Conservation (phyloP, 192 early-diverging fungal genomes). For the Coemansia sp. region DNA sequence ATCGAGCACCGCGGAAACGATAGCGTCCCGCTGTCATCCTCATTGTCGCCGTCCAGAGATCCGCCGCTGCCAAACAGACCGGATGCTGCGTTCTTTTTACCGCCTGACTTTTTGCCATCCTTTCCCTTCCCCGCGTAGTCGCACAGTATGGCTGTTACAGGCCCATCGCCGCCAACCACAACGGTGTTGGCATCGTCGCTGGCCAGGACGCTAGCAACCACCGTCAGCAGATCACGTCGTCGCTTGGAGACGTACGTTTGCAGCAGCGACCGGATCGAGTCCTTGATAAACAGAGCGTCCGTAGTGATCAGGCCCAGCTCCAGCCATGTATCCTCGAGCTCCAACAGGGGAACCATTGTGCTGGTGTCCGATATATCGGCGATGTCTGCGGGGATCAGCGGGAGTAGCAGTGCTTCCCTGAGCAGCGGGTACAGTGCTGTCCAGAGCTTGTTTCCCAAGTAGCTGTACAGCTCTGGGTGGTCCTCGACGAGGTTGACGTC, state of each 20-base stretch:
- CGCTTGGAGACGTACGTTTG: constrained; percentile 37
- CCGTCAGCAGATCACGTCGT: constrained; percentile 38
- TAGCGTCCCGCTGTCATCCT: constrained; percentile 18
- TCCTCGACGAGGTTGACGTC: constrained; percentile 41
- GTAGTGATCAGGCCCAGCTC: constrained; percentile 23
- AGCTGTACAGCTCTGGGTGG: constrained; percentile 30
- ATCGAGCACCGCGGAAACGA: constrained; percentile 39
- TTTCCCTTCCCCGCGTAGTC: constrained; percentile 8
- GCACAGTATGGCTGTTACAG: constrained; percentile 15
- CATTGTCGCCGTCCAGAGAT: constrained; percentile 1
- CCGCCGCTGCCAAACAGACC: constrained; percentile 7
- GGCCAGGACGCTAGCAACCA: constrained; percentile 30
- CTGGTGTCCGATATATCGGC: constrained; percentile 25
- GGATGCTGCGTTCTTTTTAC: constrained; percentile 2
- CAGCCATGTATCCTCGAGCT: constrained; percentile 44
- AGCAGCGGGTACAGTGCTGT: constrained; percentile 23
- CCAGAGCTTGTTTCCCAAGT: constrained; percentile 38
- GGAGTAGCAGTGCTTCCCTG: constrained; percentile 19
- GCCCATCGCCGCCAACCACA: constrained; percentile 35
- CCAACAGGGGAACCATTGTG: constrained; percentile 31
- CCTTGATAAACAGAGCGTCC: constrained; percentile 19
- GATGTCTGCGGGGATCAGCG: constrained; percentile 26
- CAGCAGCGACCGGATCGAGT: constrained; percentile 26
- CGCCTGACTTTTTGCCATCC: constrained; percentile 11
- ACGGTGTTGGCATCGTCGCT: constrained; percentile 40